phyloP scores from a whole-genome alignment of 768 basidiomycete genomes.

The Phanerochaete carnosa region DNA sequence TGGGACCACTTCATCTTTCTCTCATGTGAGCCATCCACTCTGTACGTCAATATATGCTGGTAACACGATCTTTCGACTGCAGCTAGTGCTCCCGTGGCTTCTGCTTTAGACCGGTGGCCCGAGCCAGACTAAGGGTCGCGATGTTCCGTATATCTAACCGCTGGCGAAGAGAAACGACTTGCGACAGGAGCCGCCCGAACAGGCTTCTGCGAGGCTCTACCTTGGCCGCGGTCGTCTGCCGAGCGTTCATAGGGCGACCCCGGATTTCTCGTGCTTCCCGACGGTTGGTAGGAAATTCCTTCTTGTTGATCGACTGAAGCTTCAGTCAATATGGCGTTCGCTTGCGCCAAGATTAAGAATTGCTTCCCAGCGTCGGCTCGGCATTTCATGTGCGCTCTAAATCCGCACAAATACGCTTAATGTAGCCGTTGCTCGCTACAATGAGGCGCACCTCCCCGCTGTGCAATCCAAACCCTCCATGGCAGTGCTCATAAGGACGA shows the following conservation, averaged over 20 bases:
- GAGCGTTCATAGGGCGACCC: neutral
- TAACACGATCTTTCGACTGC: too few relatives aligned
- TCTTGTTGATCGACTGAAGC: neutral
- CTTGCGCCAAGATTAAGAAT: neutral
- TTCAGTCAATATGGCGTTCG: neutral
- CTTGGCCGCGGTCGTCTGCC: too few relatives aligned
- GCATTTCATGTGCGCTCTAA: slow-evolving; percentile 4
- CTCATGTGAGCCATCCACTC: too few relatives aligned
- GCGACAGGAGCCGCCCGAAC: too few relatives aligned
- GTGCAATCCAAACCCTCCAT: neutral
- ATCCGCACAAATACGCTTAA: slow-evolving; percentile 4
- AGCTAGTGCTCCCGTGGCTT: too few relatives aligned
- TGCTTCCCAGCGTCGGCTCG: slow-evolving; percentile 1
- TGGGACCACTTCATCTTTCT: too few relatives aligned
- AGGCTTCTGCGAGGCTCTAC: too few relatives aligned
- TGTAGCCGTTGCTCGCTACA: neutral
- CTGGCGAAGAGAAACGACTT: too few relatives aligned
- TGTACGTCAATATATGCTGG: too few relatives aligned
- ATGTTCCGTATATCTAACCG: too few relatives aligned
- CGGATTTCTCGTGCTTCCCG: neutral
- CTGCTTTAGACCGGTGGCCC: too few relatives aligned
- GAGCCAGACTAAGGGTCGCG: too few relatives aligned
- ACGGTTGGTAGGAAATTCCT: neutral
- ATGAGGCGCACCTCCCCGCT: neutral
- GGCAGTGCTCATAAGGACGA: neutral